Percentiles rank a stretch among this genome's conserved stretches.
phyloP scores from a whole-genome alignment of 1,284 basidiomycete species.

The Rhodotorula sp. region DNA sequence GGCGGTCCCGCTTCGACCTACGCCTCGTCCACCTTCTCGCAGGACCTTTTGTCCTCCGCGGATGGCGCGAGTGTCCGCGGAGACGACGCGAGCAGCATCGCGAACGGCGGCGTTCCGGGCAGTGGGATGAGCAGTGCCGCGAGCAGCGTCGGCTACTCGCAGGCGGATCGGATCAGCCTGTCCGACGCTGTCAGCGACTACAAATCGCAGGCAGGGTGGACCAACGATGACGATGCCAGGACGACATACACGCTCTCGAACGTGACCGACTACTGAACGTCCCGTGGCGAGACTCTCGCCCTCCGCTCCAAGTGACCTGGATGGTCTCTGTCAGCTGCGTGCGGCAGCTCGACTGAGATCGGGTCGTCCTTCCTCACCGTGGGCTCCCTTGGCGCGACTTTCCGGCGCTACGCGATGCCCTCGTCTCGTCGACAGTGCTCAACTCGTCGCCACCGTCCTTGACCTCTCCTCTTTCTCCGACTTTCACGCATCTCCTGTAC shows the following conservation, averaged over 20 bases:
- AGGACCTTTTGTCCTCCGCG: slow-evolving; percentile 41
- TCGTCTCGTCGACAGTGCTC: too few relatives aligned
- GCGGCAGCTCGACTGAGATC: background rate
- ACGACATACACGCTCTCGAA: slow-evolving; percentile 48
- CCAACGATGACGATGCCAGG: slow-evolving; percentile 46
- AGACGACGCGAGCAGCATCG: slow-evolving; percentile 63
- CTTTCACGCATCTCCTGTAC: too few relatives aligned
- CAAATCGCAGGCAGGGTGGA: slow-evolving; percentile 46
- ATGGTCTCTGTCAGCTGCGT: background rate
- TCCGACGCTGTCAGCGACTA: slow-evolving; percentile 45
- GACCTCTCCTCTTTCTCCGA: too few relatives aligned
- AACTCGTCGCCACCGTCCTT: too few relatives aligned
- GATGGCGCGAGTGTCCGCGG: slow-evolving; percentile 20
- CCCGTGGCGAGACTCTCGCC: background rate
- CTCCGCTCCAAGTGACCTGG: background rate
- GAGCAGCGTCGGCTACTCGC: slow-evolving; percentile 71
- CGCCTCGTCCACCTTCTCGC: slow-evolving; percentile 42
- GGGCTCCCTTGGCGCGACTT: too few relatives aligned
- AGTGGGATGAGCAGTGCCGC: slow-evolving; percentile 40
- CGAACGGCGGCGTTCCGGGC: slow-evolving; percentile 41
- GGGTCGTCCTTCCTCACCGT: background rate
- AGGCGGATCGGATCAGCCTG: slow-evolving; percentile 63
- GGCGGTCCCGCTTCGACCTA: slow-evolving; percentile 28
- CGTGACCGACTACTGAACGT: slow-evolving; percentile 50
- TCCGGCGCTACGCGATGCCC: too few relatives aligned